Percentiles rank a stretch among this genome's conserved stretches.
phyloP scores from a whole-genome alignment of 176 grass and related monocot genomes.

The Juncus effusus region DNA sequence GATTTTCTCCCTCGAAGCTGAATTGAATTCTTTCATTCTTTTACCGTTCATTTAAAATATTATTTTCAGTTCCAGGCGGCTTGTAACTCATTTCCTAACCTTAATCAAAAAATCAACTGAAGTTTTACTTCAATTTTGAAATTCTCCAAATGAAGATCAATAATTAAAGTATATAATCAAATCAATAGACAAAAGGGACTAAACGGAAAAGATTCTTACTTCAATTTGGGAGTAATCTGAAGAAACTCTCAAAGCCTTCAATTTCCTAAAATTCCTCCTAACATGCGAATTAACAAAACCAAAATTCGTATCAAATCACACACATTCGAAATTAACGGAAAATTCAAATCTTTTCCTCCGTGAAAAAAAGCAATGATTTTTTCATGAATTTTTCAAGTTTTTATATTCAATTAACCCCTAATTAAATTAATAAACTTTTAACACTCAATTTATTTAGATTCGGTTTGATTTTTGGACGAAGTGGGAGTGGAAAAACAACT shows the following conservation, averaged over 20 bases:
- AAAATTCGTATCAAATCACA: not conserved
- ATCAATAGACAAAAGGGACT: not conserved
- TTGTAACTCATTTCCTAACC: conserved; percentile 67
- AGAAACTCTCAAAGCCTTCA: conserved; percentile 14
- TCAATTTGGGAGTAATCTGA: conserved; percentile 27
- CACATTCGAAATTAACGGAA: not conserved
- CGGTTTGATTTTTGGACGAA: conserved; percentile 89
- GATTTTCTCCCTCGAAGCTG: not conserved
- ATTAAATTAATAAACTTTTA: conserved; percentile 2
- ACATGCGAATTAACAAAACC: not conserved
- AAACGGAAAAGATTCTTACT: not conserved
- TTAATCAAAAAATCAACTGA: conserved; percentile 48
- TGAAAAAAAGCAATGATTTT: conserved; percentile 52
- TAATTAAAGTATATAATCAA: no score
- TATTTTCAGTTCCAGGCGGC: conserved; percentile 62
- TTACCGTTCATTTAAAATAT: conserved; percentile 46
- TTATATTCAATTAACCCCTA: not conserved
- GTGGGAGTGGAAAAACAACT: conserved; percentile 84
- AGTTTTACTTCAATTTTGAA: conserved; percentile 13
- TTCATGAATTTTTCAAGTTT: not conserved
- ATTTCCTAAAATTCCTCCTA: conserved; percentile 5
- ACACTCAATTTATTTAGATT: conserved; percentile 44
- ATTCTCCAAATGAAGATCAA: not conserved
- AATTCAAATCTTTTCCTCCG: conserved; percentile 38
- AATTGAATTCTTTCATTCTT: not conserved